Evolutionary conservation across 2,329 filamentous ascomycete species (phyloP).

Genomic region (Davidsoniella neocaledoniae): DNA sequence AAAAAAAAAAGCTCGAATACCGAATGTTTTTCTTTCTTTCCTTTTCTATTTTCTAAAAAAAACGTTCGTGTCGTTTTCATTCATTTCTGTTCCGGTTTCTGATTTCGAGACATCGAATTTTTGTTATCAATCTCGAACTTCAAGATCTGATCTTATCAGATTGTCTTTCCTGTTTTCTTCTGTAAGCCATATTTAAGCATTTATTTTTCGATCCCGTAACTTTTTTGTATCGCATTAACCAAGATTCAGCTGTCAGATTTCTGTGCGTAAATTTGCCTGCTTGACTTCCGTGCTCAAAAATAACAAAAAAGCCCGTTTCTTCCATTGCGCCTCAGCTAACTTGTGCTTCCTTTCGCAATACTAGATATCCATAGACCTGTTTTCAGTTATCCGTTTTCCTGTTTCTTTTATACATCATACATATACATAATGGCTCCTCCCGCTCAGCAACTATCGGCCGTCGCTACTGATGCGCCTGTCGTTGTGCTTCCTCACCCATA

Average conservation of each 20-base stretch:
- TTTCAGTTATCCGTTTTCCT: neutral
- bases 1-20: neutral
- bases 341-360: too few species aligned
- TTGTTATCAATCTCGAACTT: conserved; percentile 3
- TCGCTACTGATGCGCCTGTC: conserved; percentile 22
- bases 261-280: too few species aligned
- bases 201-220: too few species aligned
- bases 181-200: too few species aligned
- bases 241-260: too few species aligned
- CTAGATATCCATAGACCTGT: neutral
- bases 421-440: conserved; percentile 5
- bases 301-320: too few species aligned
- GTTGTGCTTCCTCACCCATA: conserved; percentile 35
- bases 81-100: neutral
- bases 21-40: neutral
- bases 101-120: neutral
- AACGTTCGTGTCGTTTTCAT: neutral
- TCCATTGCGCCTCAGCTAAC: too few species aligned
- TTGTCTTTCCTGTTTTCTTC: neutral
- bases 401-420: neutral
- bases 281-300: too few species aligned
- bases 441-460: conserved; percentile 6
- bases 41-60: neutral
- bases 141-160: conserved; percentile 8
- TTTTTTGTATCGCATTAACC: too few species aligned